Conservation (phyloP, 2,329 filamentous ascomycete species). For the Penicillium janthinellum region DNA sequence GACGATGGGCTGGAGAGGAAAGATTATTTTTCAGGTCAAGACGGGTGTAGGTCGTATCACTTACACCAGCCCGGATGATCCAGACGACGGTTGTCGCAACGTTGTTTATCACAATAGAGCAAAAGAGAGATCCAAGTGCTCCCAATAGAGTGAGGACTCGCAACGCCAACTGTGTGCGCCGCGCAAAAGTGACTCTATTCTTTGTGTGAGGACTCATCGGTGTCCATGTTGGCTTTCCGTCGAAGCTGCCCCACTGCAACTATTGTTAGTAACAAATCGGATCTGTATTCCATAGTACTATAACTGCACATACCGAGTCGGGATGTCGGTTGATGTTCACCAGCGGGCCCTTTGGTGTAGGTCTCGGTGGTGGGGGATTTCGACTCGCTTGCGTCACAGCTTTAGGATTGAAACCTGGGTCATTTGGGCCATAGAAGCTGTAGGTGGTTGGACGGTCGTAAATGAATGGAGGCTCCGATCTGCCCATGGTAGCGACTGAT, state of each 20-base stretch:
- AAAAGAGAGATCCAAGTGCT: conserved; percentile 70
- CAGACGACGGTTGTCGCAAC: conserved; percentile 67
- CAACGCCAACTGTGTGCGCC: conserved; percentile 69
- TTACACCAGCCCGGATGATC: conserved; percentile 75
- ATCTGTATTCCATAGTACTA: conserved; percentile 4
- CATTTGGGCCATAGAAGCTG: conserved; percentile 55
- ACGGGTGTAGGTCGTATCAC: conserved; percentile 32
- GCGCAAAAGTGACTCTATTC: conserved; percentile 67
- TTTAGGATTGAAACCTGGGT: conserved; percentile 77
- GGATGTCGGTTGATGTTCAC: conserved; percentile 84
- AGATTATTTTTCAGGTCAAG: conserved; percentile 4
- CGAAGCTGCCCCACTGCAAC: conserved; percentile 55
- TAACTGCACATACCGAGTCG: conserved; percentile 63
- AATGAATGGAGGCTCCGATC: conserved; percentile 68
- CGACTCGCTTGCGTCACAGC: conserved; percentile 79
- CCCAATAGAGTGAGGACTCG: conserved; percentile 68
- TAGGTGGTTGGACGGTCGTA: conserved; percentile 63
- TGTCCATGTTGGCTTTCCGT: conserved; percentile 62
- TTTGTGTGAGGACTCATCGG: conserved; percentile 73
- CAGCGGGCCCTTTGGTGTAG: conserved; percentile 72
- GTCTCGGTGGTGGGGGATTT: conserved; percentile 60
- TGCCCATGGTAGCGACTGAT: conserved; percentile 48
- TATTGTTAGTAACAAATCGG: conserved; percentile 14
- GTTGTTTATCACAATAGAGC: conserved; percentile 75
- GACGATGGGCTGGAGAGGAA: conserved; percentile 67